Percentiles rank a stretch among this genome's conserved stretches.
Evolutionary conservation across 306 rosid genomes (phyloP).

Genomic region (Cicer bijugum): DNA sequence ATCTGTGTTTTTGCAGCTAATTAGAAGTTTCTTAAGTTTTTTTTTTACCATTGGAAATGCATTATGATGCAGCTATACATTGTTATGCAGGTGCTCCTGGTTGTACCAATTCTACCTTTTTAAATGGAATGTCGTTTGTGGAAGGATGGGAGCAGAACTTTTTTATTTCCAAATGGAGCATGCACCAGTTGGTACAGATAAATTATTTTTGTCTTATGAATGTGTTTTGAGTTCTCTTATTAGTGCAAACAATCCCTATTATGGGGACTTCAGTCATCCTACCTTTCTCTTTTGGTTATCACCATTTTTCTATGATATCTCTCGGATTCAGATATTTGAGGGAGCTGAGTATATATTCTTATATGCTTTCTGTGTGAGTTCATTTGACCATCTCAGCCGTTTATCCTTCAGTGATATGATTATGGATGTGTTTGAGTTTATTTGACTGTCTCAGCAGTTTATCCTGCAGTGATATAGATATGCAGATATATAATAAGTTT

Average conservation of each 20-base stretch:
- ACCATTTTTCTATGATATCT: conserved; percentile 16
- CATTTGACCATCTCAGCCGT: neutral
- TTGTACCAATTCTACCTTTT: conserved; percentile 66
- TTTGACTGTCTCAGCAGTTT: conserved; percentile 14
- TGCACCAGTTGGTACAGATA: conserved; percentile 91
- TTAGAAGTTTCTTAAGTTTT: conserved; percentile 17
- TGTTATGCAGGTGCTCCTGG: conserved; percentile 92
- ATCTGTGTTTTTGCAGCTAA: conserved; percentile 5
- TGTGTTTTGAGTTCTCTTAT: conserved; percentile 24
- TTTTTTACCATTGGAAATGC: conserved; percentile 23
- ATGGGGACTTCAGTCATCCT: neutral
- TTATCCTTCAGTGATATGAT: neutral
- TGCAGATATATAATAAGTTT: neutral
- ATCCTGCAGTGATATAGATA: neutral
- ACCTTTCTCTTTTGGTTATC: conserved; percentile 14
- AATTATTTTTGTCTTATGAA: conserved; percentile 29
- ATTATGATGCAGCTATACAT: conserved; percentile 32
- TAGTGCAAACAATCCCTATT: neutral
- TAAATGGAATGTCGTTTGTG: conserved; percentile 94
- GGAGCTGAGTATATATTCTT: conserved; percentile 18
- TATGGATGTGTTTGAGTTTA: neutral
- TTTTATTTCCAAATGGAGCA: conserved; percentile 95
- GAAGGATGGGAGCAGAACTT: conserved; percentile 92
- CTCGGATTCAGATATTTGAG: conserved; percentile 27
- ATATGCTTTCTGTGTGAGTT: conserved; percentile 9